Base-by-base conservation (phyloP, 805 yeast species). In the Spencermartinsiella europaea region DNA sequence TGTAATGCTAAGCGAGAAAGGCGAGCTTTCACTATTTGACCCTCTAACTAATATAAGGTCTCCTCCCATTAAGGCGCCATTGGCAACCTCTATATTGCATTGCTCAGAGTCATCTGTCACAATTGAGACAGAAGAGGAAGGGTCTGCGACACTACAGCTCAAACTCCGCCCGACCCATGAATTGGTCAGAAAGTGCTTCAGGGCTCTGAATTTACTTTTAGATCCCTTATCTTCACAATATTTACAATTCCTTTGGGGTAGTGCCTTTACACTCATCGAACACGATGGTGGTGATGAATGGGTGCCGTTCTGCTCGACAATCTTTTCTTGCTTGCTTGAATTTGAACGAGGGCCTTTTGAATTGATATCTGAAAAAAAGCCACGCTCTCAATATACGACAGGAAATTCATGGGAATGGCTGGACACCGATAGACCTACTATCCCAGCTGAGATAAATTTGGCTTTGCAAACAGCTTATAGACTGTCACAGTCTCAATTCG, bases 171-270 rank as follows among this genome's bases (percentile, higher is more conserved):
- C 88, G 0, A 60, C 62, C 12, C 68, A 69, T 34, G 65, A 65
- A 1, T 56, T 75, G 4, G 77, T 80, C 1, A 25, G 49, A 3
- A 68, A 58, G 10, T 73, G 82, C 38, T 64, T 83, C n/a, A 61
- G 67, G 14, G 67, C 77, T 2, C 69, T 83, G 52, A 72, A 70
- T 46, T 73, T 74, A 50, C 58, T 83, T 16, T 72, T 80, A 3
- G 84, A 83, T n/a, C 68, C 83, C 2, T 74, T 74, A 46, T 70
- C 79, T 2, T 73, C 71, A 54, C 81, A 79, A 55, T 73, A 72
- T 31, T 65, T 83, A n/a, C 73, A 83, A 78, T 63, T 80, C 42
- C 67, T 75, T 2, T 84, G 89, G 88, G 69, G 83, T 39, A 61
- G 80, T 1, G 77, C 84, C 1, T 59, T 72, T 17, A 65, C 74